phyloP scores from a whole-genome alignment of 768 basidiomycete genomes.

The Collybia sp. region DNA sequence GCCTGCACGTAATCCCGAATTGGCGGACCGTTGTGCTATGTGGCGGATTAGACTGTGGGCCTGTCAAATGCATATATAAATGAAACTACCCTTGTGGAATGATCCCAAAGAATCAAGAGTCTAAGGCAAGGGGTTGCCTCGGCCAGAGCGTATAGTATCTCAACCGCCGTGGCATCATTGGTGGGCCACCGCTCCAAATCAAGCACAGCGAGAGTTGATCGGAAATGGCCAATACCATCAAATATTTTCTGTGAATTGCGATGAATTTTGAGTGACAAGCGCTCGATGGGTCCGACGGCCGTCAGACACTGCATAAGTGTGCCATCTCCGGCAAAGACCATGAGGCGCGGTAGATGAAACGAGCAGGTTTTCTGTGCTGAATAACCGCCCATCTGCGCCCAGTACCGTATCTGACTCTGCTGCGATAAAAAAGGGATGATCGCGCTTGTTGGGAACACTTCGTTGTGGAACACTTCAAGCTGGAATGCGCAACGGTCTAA shows the following conservation, averaged over 20 bases:
- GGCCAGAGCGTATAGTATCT: neutral
- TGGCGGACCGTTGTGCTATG: neutral
- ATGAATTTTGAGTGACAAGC: slow-evolving; percentile 8
- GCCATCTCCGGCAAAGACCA: slow-evolving; percentile 9
- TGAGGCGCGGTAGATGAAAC: slow-evolving; percentile 10
- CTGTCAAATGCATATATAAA: neutral
- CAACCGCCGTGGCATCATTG: too few species aligned
- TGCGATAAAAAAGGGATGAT: slow-evolving; percentile 11
- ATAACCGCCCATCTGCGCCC: slow-evolving; percentile 10
- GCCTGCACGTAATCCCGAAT: neutral
- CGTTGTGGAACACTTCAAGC: slow-evolving; percentile 12
- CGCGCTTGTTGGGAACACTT: slow-evolving; percentile 11
- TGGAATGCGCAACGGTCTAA: slow-evolving; percentile 14
- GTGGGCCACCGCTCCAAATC: too few species aligned
- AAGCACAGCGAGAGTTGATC: slow-evolving; percentile 7
- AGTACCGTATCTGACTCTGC: slow-evolving; percentile 9
- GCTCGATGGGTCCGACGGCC: slow-evolving; percentile 6
- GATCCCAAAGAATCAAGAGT: neutral
- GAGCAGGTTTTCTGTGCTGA: slow-evolving; percentile 2
- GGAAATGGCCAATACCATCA: slow-evolving; percentile 7
- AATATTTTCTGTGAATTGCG: neutral
- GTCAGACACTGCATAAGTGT: slow-evolving; percentile 8
- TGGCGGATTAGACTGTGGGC: neutral
- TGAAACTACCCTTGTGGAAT: neutral
- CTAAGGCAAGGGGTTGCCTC: neutral